Base-by-base conservation (phyloP, 805 yeast species). In the Vanderwaltozyma yarrowii region DNA sequence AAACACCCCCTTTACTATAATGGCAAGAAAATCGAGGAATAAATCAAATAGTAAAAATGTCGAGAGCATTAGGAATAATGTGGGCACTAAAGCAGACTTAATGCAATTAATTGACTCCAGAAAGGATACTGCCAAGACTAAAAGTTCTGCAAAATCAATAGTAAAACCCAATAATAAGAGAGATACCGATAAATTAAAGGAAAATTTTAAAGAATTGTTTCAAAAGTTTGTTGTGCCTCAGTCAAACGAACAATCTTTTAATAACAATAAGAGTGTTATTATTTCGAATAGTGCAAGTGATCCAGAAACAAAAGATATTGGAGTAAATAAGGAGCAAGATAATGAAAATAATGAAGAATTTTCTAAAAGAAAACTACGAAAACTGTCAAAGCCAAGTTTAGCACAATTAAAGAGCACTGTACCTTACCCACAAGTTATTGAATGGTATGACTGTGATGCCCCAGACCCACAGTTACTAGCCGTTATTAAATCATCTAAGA, bases 401-500 rank as follows among this genome's bases (percentile, higher is more conserved):
- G 75, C 88, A 0, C 65, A 68, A 8, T 63, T 89, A 37, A 89
- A 88, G 54, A 67, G 81, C 0, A 56, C 65, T 17, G 67, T 82
- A 0, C 46, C 61, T 2, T 62, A 64, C 20, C 96, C 97, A 0
- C 85, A 83, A 40, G 53, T 78, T 4, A 79, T 89, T 1, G 94
- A 87, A 45, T 81, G 94, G 94, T 74, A 65, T 49, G 97, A 92
- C 57, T 80, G 78, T 2, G 92, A 88, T 62, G 80, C 96, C 0
- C 69, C 68, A 1, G 89, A 85, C 49, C 95, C 98, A 2, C 60
- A 65, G 34, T 54, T 87, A 16, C 66, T 76, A 12, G 75, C 83
- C 0, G 64, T 69, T 17, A 57, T 89, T 35, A 89, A 88, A 53
- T 62, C 78, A 0, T 61, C 66, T 26, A 77, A 75, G 40, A 83